Percentiles rank a stretch among this genome's conserved stretches.
phyloP scores from a whole-genome alignment of 2,329 filamentous ascomycete genomes.

The Cucurbitaria berberidis region DNA sequence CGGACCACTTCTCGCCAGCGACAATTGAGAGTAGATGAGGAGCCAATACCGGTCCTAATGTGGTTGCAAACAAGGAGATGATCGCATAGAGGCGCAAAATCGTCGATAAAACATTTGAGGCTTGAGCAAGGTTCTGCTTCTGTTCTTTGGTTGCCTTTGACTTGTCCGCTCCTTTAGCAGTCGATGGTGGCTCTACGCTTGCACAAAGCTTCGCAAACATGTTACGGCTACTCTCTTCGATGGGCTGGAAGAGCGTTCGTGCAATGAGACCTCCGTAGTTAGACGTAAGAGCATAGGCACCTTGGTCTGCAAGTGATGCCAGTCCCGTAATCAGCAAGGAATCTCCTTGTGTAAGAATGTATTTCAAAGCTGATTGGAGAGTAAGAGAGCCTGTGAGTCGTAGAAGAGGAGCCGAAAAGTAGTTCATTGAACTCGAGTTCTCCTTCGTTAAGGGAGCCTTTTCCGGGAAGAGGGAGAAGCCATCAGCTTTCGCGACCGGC shows the following conservation, averaged over 20 bases:
- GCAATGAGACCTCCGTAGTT: conserved; percentile 91
- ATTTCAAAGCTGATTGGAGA: conserved; percentile 87
- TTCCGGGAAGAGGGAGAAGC: conserved; percentile 71
- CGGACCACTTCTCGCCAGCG: conserved; percentile 77
- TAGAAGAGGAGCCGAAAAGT: conserved; percentile 73
- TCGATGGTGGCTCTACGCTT: conserved; percentile 34
- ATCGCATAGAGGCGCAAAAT: conserved; percentile 77
- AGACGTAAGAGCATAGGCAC: conserved; percentile 88
- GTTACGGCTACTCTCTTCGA: conserved; percentile 91
- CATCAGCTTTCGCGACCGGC: conserved; percentile 60
- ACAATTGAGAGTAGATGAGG: conserved; percentile 75
- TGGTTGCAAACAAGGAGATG: conserved; percentile 70
- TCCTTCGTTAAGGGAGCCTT: conserved; percentile 48
- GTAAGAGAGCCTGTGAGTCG: conserved; percentile 81
- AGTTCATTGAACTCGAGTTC: conserved; percentile 24
- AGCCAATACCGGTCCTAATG: conserved; percentile 76
- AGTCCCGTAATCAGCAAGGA: conserved; percentile 83
- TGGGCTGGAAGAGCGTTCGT: conserved; percentile 87
- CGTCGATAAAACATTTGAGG: conserved; percentile 61
- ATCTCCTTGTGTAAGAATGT: conserved; percentile 92
- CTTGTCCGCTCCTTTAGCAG: conserved; percentile 1
- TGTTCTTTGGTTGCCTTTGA: conserved; percentile 14
- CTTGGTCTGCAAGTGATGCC: conserved; percentile 79
- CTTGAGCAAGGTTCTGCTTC: conserved; percentile 45
- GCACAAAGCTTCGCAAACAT: conserved; percentile 83